Conservation (phyloP, 345 rosid species). For the Litchi chinensis region DNA sequence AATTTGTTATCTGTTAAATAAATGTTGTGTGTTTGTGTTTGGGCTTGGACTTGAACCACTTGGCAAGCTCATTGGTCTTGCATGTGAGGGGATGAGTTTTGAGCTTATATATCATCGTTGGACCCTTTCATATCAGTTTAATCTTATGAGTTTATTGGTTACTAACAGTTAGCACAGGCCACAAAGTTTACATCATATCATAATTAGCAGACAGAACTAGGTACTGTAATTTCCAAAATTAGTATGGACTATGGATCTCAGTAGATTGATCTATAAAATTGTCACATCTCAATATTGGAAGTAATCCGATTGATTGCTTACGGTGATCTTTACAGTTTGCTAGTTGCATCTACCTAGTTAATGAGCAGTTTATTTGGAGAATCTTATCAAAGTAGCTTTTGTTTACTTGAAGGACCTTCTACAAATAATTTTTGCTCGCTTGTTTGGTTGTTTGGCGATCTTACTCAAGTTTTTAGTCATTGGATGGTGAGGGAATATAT, state of each 20-base stretch:
- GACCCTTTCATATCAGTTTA: no score
- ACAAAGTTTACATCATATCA: neutral
- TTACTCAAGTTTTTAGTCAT: neutral
- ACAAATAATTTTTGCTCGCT: neutral
- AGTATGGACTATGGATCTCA: neutral
- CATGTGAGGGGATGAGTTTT: no score
- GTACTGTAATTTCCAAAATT: neutral
- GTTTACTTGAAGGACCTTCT: neutral
- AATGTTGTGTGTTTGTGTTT: no score
- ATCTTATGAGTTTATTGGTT: no score
- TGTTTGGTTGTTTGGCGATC: neutral
- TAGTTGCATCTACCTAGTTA: slow-evolving; percentile 1
- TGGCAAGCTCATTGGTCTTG: no score
- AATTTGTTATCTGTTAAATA: no score
- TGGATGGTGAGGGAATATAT: neutral
- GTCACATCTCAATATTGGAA: neutral
- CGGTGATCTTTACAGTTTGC: neutral
- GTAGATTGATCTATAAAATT: neutral
- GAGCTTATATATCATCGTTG: no score
- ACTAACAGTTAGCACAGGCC: neutral
- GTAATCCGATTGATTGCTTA: neutral
- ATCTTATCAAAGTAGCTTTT: slow-evolving; percentile 14
- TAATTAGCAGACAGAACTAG: neutral
- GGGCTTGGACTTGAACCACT: no score
- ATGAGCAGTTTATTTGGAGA: neutral